A percentile compares a stretch with the other conserved stretches of the same genome.
Conservation (phyloP, 2,329 filamentous ascomycete species). For the Clarireedia homoeocarpa region DNA sequence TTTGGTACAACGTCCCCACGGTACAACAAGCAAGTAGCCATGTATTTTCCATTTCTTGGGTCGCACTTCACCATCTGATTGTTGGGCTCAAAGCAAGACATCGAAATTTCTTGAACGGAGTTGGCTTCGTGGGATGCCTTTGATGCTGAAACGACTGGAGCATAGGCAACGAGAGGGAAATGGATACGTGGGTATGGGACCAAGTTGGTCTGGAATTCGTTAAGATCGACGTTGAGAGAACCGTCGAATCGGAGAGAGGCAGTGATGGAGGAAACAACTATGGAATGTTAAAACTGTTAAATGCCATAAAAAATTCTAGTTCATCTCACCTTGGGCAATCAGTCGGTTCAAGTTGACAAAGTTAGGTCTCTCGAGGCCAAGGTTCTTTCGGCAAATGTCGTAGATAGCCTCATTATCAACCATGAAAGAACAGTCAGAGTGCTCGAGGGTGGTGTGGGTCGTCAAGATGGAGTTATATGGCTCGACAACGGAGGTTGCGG, state of each 20-base stretch:
- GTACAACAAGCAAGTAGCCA: constrained; percentile 59
- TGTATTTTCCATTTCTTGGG: constrained; percentile 59
- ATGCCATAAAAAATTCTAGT: constrained; percentile 40
- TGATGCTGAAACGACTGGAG: constrained; percentile 52
- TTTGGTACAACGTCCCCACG: constrained; percentile 57
- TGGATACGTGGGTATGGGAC: constrained; percentile 62
- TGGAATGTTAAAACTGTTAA: no score
- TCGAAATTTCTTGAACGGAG: constrained; percentile 45
- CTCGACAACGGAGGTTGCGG: constrained; percentile 60
- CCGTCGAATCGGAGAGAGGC: constrained; percentile 58
- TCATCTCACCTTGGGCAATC: constrained; percentile 79
- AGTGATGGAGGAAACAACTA: constrained; percentile 58
- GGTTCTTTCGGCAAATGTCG: constrained; percentile 56
- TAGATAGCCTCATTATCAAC: constrained; percentile 64
- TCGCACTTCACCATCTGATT: constrained; percentile 64
- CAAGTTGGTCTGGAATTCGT: constrained; percentile 63
- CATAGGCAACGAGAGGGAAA: constrained; percentile 58
- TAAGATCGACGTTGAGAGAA: constrained; percentile 59
- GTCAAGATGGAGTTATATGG: constrained; percentile 57
- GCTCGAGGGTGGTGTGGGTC: constrained; percentile 53
- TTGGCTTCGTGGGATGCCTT: constrained; percentile 59
- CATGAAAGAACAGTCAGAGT: constrained; percentile 60
- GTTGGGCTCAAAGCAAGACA: constrained; percentile 53
- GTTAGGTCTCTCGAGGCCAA: constrained; percentile 55
- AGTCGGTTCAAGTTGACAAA: constrained; percentile 59